A percentile compares a stretch with the other conserved stretches of the same genome.
Conservation (phyloP, 2,329 filamentous ascomycete species). For the Hypoxylon sp. region DNA sequence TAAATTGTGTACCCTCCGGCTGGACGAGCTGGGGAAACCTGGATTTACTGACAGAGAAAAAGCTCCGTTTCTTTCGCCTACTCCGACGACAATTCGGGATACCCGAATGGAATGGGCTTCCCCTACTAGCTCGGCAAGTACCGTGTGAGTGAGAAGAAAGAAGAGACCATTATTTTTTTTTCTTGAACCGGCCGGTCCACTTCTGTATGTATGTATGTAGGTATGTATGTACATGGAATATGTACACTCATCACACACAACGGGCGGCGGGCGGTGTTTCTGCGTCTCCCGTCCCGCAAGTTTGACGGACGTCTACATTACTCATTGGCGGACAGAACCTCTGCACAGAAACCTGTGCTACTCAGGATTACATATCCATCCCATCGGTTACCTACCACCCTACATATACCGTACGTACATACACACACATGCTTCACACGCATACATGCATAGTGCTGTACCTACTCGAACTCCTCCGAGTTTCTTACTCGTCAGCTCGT, state of each 20-base stretch:
- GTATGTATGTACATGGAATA: background rate
- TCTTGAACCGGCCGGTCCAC: slow-evolving; percentile 6
- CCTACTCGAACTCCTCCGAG: background rate
- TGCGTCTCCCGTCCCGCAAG: background rate
- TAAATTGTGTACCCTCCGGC: slow-evolving; percentile 17
- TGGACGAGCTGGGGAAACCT: slow-evolving; percentile 21
- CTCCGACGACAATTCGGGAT: slow-evolving; percentile 24
- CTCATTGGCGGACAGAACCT: too few species aligned
- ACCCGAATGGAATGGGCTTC: slow-evolving; percentile 19
- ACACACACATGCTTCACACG: slow-evolving; percentile 5
- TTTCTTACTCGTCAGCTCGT: slow-evolving; percentile 1
- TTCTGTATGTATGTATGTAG: slow-evolving; percentile 1
- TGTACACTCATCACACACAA: background rate
- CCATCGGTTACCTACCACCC: slow-evolving; percentile 36
- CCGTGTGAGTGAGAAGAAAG: too few species aligned
- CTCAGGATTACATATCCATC: too few species aligned
- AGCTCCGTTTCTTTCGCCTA: slow-evolving; percentile 5
- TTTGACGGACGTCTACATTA: too few species aligned
- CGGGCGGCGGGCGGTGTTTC: slow-evolving; percentile 1
- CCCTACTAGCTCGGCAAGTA: background rate
- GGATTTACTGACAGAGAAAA: slow-evolving; percentile 10
- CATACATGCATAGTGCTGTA: background rate
- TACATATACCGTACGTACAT: slow-evolving; percentile 17
- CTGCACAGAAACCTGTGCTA: too few species aligned
- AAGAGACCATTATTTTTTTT: too few species aligned